Evolutionary conservation across 768 basidiomycete species (phyloP).

Genomic region (Mycena amicta): DNA sequence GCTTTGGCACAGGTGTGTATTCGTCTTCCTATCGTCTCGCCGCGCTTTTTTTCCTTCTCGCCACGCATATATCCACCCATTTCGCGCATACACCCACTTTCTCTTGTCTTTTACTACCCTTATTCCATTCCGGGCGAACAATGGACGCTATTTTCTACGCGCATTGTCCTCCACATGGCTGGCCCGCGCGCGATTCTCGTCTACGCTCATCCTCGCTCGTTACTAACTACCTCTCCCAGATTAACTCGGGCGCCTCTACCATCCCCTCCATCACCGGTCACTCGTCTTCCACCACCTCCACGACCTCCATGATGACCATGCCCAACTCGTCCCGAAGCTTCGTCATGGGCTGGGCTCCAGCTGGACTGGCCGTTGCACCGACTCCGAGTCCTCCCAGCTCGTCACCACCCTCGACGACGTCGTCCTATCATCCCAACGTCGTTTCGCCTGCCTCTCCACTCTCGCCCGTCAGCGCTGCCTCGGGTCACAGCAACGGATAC

Average conservation of each 20-base stretch:
- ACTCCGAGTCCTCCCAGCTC: too few species aligned
- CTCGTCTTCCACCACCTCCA: too few species aligned
- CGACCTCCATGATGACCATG: conserved; percentile 59
- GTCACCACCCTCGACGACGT: background rate
- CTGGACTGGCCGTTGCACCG: conserved; percentile 32
- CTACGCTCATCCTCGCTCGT: too few species aligned
- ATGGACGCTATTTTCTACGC: background rate
- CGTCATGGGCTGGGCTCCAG: conserved; percentile 75
- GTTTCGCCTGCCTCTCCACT: conserved; percentile 11
- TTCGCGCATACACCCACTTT: background rate
- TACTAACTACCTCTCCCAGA: too few species aligned
- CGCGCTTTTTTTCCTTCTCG: too few species aligned
- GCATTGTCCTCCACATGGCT: background rate
- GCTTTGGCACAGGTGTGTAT: conserved; percentile 14
- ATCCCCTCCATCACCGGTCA: too few species aligned
- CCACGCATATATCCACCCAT: too few species aligned
- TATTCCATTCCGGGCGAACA: background rate
- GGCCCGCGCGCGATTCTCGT: background rate
- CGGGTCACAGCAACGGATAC: background rate
- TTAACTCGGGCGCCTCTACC: too few species aligned
- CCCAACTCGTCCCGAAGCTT: conserved; percentile 86
- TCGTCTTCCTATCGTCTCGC: background rate
- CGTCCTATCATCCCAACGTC: too few species aligned
- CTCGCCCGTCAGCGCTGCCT: background rate
- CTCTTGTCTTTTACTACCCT: too few species aligned